These are phyloP conservation scores for Boletellus deceptivus DNA, from an alignment of 1,284 basidiomycete species.

Conservation along the genomic window DNA sequence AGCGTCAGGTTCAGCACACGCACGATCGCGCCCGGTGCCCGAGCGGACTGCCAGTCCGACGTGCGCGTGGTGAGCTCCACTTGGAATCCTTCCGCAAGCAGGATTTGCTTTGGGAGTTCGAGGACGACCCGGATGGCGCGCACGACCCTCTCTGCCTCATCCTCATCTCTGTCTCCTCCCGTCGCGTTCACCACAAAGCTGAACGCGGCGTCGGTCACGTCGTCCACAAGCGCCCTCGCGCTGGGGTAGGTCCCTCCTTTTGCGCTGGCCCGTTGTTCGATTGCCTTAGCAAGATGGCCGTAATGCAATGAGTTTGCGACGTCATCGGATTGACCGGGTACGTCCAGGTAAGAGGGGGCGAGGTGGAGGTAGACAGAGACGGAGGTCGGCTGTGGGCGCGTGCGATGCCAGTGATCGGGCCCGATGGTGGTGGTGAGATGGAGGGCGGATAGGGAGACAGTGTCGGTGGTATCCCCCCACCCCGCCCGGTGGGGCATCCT, in stretches of 20 bases:
- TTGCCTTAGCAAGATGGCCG: slow-evolving; percentile 44
- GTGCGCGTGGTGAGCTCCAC: slow-evolving; percentile 15
- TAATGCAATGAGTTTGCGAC: slow-evolving; percentile 50
- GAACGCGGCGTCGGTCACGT: slow-evolving; percentile 36
- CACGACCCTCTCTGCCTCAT: slow-evolving; percentile 9
- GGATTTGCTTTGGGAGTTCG: slow-evolving; percentile 32
- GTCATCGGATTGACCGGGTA: slow-evolving; percentile 42
- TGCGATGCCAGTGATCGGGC: slow-evolving; percentile 48
- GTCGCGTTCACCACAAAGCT: slow-evolving; percentile 13
- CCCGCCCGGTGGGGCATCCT: too few relatives aligned
- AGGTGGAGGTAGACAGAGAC: slow-evolving; percentile 45
- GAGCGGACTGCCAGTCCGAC: not conserved
- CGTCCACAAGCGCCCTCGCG: slow-evolving; percentile 33
- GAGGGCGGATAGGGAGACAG: slow-evolving; percentile 44
- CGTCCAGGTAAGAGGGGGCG: slow-evolving; percentile 35
- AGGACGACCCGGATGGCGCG: slow-evolving; percentile 37
- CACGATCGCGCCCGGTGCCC: slow-evolving; percentile 28
- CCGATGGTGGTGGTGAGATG: slow-evolving; percentile 41
- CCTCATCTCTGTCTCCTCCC: not conserved
- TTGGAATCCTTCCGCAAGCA: slow-evolving; percentile 36
- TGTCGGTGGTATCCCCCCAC: too few relatives aligned
- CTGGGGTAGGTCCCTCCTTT: slow-evolving; percentile 18
- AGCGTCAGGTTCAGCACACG: slow-evolving; percentile 39
- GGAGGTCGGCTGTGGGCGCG: slow-evolving; percentile 38
- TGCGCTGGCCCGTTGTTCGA: slow-evolving; percentile 32